Evolutionary conservation across 768 basidiomycete genomes (phyloP), one percentile per base, ranked within the genome.

Genomic region (Stropharia rugosoannulata): DNA sequence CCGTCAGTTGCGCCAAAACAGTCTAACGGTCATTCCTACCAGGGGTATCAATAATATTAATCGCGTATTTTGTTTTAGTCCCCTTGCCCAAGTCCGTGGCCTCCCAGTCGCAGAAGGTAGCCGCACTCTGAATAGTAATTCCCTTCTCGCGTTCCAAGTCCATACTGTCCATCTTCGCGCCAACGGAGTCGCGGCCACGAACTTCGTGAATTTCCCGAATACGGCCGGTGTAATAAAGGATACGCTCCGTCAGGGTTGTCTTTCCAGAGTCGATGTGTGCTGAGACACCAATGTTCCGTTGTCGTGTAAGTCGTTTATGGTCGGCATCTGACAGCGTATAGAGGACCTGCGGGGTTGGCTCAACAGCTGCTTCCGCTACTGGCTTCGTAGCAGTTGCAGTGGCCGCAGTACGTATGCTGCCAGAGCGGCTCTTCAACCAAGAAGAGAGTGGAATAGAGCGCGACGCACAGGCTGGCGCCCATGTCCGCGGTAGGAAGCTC

Each of bases 111-210:
- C 94, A 96, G 73, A 95, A 99, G 0, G 97, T 98, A 1, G 97
- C 97, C 3, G 97, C 97, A 65, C 92, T 95, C 73, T 99, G 97
- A 59, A 99, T 99, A 35, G 97, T 99, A 64, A 99, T 99, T 38
- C 97, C 97, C 75, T 99, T 98, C 73, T 98, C 97, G 45, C 96
- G 81, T 70, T 99, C 97, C 4, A 99, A 78, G 59, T 99, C 97
- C 97, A 99, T 99, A 63, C 89, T 93, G 72, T 99, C 97, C 97
- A 99, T 99, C 78, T 99, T 99, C 7, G 97, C 97, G 50, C 97
- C 97, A 16, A 98, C 95, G 27, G 88, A 86, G 70, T 99, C 97
- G 51, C 90, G 83, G 42, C 97, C 97, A 57, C 97, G 82, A 58
- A 96, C 95, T 82, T 99, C 97, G 68, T 99, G 97, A 65, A 99